A percentile compares a stretch with the other conserved stretches of the same genome.
Conservation (phyloP, 768 basidiomycete species). For the Serendipita sp. region DNA sequence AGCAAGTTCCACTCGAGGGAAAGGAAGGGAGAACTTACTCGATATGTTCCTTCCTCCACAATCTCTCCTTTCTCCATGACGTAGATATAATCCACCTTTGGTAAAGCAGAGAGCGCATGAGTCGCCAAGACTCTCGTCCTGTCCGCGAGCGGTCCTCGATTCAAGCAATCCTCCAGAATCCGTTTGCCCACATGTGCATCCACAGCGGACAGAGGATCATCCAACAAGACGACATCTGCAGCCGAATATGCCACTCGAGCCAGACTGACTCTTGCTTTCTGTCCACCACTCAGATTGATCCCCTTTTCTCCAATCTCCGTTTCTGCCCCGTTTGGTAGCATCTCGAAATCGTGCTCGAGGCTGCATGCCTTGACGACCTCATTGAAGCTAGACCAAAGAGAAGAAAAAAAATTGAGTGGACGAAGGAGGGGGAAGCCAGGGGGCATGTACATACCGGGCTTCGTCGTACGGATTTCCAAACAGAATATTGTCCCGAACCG, state of each 20-base stretch:
- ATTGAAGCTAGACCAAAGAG: too few relatives aligned
- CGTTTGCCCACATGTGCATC: slow-evolving; percentile 61
- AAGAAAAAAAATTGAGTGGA: too few relatives aligned
- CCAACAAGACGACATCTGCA: slow-evolving; percentile 59
- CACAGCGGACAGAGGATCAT: slow-evolving; percentile 69
- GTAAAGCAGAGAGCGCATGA: slow-evolving; percentile 8
- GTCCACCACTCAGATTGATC: slow-evolving; percentile 43
- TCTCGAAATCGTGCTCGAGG: slow-evolving; percentile 52
- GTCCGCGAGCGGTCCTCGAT: slow-evolving; percentile 14
- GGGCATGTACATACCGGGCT: slow-evolving; percentile 25
- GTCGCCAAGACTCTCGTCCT: slow-evolving; percentile 21
- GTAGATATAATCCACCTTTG: slow-evolving; percentile 16
- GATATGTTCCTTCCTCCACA: slow-evolving; percentile 21
- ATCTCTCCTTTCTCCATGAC: slow-evolving; percentile 15
- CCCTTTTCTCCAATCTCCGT: slow-evolving; percentile 71
- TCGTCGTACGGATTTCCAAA: slow-evolving; percentile 57
- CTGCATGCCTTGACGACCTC: slow-evolving; percentile 49
- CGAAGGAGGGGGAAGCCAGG: not conserved
- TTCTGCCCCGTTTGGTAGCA: slow-evolving; percentile 51
- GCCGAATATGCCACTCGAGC: slow-evolving; percentile 64
- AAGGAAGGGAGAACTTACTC: slow-evolving; percentile 3
- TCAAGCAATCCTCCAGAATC: slow-evolving; percentile 46
- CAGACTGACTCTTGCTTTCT: slow-evolving; percentile 56
- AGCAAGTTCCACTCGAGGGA: too few relatives aligned
- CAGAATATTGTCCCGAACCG: slow-evolving; percentile 54